Percentiles rank a stretch among this genome's conserved stretches.
Conservation (phyloP, 2,329 filamentous ascomycete species). For the Penicillium sp. region DNA sequence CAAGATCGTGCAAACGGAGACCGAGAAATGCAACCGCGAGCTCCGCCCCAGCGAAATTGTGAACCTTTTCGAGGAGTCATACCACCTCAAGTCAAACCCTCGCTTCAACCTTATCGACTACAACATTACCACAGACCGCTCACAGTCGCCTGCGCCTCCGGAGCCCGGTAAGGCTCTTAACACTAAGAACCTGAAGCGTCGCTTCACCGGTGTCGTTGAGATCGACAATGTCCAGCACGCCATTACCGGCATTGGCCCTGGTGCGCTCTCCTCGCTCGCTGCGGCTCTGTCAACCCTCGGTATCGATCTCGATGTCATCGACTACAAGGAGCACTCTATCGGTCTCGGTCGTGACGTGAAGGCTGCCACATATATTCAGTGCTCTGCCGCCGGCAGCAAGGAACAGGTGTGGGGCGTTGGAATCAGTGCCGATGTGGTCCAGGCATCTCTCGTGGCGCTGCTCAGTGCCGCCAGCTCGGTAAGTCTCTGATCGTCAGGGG, state of each 20-base stretch:
- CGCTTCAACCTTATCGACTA: slow-evolving; percentile 89
- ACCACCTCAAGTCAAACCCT: slow-evolving; percentile 79
- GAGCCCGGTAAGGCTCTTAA: slow-evolving; percentile 69
- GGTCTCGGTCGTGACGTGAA: slow-evolving; percentile 77
- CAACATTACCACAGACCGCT: slow-evolving; percentile 81
- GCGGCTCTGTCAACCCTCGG: slow-evolving; percentile 75
- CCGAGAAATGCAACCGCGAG: slow-evolving; percentile 79
- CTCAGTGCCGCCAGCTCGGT: slow-evolving; percentile 83
- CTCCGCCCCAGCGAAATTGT: slow-evolving; percentile 81
- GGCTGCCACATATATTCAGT: slow-evolving; percentile 95
- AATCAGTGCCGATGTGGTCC: slow-evolving; percentile 88
- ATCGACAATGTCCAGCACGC: slow-evolving; percentile 78
- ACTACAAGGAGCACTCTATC: slow-evolving; percentile 96
- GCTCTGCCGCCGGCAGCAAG: slow-evolving; percentile 64
- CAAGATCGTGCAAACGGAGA: slow-evolving; percentile 76
- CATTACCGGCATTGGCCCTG: slow-evolving; percentile 79
- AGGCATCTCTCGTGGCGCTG: slow-evolving; percentile 82
- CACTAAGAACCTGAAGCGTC: slow-evolving; percentile 72
- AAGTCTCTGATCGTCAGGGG: slow-evolving; percentile 40
- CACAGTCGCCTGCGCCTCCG: slow-evolving; percentile 68
- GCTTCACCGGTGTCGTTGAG: slow-evolving; percentile 80
- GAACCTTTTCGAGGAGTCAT: slow-evolving; percentile 81
- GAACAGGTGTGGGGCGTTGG: slow-evolving; percentile 48
- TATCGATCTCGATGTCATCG: slow-evolving; percentile 83
- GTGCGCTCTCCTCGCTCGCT: slow-evolving; percentile 84